These are phyloP conservation scores for Setaria viridis DNA, from an alignment of 202 grass and related monocot species.

Conservation along the genomic window DNA sequence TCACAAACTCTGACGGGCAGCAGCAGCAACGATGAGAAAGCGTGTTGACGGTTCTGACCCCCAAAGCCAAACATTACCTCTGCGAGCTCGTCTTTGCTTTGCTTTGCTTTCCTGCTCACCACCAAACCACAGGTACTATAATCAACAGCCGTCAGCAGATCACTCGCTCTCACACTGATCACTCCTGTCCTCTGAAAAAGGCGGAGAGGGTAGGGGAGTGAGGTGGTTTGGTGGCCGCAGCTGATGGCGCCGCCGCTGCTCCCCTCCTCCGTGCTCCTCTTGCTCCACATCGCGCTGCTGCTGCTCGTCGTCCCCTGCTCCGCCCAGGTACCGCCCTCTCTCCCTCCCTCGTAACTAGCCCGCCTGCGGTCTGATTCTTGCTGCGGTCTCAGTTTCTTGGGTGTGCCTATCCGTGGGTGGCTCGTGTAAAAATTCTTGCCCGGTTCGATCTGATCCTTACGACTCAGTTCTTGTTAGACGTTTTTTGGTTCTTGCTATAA, in stretches of 20 bases:
- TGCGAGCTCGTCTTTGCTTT: background rate
- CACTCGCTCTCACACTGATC: constrained; percentile 8
- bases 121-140: background rate
- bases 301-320: constrained; percentile 40
- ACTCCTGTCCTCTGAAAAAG: background rate
- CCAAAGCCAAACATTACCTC: background rate
- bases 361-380: constrained; percentile 24
- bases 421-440: constrained; percentile 16
- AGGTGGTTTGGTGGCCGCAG: constrained; percentile 21
- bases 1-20: background rate
- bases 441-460: constrained; percentile 36
- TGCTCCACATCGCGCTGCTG: constrained; percentile 43
- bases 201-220: background rate
- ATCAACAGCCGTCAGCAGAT: constrained; percentile 2
- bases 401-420: background rate
- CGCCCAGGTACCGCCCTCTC: constrained; percentile 41
- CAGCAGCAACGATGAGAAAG: background rate
- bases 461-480: background rate
- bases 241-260: constrained; percentile 42
- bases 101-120: background rate
- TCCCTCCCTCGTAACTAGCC: background rate
- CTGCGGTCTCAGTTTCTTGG: background rate
- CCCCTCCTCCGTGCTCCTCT: constrained; percentile 36
- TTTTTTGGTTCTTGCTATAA: background rate
- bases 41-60: background rate